Base-by-base conservation (phyloP, 345 rosid species). In the Triadica sebifera region DNA sequence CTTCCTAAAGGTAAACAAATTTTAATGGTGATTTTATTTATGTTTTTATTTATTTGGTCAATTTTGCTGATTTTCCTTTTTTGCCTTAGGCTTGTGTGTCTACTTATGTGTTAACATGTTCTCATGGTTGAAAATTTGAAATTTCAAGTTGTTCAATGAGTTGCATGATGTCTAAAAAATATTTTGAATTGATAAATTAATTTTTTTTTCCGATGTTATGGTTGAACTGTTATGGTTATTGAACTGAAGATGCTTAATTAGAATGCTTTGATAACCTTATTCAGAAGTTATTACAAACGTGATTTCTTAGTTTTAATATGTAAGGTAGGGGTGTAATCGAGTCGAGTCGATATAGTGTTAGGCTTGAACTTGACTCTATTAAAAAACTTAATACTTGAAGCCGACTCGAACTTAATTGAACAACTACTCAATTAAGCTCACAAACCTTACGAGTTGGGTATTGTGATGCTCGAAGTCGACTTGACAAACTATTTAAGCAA, bases 1-100 rank as follows among this genome's bases (percentile, higher is more conserved):
- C 99, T 96, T 71, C 99, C 99, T 2, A 96, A 96, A 90, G 88
- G 99, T 91, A 8, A 24, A 37, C 25, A 8, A 10, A 29, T 29
- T 29, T 29, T 29, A 22, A 15, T 58, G 60, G 25, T 39, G 24
- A 38, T 65, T 55, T 52, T 41, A 50, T 56, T 55, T 57, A 3
- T 10, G 22, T 22, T 29, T 57, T 45, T 7, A 67, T 41, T 1
- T 63, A 15, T 58, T 19, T 67, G 47, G 47, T 58, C 16, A 25
- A 0, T 67, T 74, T 67, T 67, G 37, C 25, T 34, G 11, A 5
- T 6, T 17, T 17, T 25, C 13, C 41, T 8, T 39, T 51, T 22
- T 16, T 51, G 4, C 25, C 22, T 25, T 43, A 22, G 64, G 52
- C 34, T 39, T 74, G 15, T 24, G 5, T 43, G 12, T 19, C 6